Percentiles rank a stretch among this genome's conserved stretches.
Conservation (phyloP, 2,329 filamentous ascomycete species). For the Claviceps sp. region DNA sequence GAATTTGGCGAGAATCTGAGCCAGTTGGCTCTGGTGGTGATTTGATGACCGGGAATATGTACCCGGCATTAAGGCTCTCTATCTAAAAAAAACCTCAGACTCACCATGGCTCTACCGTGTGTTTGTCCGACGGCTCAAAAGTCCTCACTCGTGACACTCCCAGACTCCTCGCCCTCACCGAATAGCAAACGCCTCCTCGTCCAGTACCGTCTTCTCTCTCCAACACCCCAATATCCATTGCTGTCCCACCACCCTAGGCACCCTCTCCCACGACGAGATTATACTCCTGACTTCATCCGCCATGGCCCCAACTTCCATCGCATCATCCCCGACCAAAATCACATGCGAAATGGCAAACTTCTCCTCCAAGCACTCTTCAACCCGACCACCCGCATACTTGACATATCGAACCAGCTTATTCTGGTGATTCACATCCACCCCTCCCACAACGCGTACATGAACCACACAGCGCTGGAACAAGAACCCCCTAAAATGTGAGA, state of each 20-base stretch:
- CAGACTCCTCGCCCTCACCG: conserved; percentile 5
- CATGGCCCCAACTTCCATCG: conserved; percentile 22
- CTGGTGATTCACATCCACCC: conserved; percentile 16
- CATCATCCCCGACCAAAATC: conserved; percentile 34
- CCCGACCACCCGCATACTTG: conserved; percentile 53
- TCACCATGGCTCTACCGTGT: too few relatives aligned
- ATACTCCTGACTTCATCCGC: conserved; percentile 31
- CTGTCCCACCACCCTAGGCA: conserved; percentile 56
- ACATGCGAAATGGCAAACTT: conserved; percentile 52
- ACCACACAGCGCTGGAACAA: conserved; percentile 38
- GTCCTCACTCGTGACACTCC: too few relatives aligned
- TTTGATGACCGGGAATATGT: too few relatives aligned
- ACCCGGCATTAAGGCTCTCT: too few relatives aligned
- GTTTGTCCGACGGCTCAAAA: too few relatives aligned
- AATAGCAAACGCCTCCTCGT: conserved; percentile 53
- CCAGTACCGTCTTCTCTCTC: conserved; percentile 62
- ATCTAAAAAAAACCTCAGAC: too few relatives aligned
- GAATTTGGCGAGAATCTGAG: too few relatives aligned
- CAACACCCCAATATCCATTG: conserved; percentile 73
- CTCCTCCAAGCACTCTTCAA: conserved; percentile 33
- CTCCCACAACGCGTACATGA: conserved; percentile 19
- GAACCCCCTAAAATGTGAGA: conserved; percentile 35
- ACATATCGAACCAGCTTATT: conserved; percentile 42
- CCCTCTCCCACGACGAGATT: conserved; percentile 29
- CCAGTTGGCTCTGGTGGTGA: too few relatives aligned